phyloP scores from a whole-genome alignment of 257 asterid species.

The Nicotiana undulata region DNA sequence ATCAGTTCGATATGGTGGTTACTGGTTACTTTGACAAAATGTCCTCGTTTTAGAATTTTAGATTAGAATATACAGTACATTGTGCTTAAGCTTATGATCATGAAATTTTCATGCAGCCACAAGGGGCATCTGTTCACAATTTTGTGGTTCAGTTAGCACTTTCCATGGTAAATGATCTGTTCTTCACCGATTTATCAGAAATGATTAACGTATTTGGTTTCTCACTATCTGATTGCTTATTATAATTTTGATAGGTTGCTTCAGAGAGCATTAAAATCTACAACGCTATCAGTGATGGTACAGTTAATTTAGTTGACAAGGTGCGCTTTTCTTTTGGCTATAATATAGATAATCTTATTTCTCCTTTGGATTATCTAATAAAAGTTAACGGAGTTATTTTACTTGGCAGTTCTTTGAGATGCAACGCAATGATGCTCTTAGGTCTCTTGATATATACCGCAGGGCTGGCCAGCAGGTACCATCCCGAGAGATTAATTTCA shows the following conservation, averaged over 20 bases:
- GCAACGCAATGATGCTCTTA: slow-evolving; percentile 91
- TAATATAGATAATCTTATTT: neutral
- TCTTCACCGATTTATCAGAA: neutral
- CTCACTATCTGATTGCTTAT: slow-evolving; percentile 9
- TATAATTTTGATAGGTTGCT: slow-evolving; percentile 58
- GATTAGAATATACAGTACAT: neutral
- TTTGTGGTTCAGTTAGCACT: slow-evolving; percentile 84
- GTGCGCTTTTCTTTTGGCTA: slow-evolving; percentile 30
- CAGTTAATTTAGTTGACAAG: slow-evolving; percentile 95
- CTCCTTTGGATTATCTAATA: neutral
- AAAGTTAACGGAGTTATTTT: slow-evolving; percentile 15
- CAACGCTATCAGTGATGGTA: slow-evolving; percentile 79
- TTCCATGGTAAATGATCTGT: slow-evolving; percentile 55
- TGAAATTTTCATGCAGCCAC: slow-evolving; percentile 68
- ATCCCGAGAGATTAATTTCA: neutral
- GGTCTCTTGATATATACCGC: slow-evolving; percentile 81
- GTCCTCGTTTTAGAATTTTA: neutral
- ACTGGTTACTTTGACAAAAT: neutral
- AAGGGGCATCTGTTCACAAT: slow-evolving; percentile 88
- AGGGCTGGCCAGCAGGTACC: slow-evolving; percentile 91
- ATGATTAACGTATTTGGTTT: neutral
- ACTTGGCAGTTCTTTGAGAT: slow-evolving; percentile 85
- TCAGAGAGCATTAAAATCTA: slow-evolving; percentile 84
- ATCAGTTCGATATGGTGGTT: slow-evolving; percentile 5
- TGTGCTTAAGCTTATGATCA: slow-evolving; percentile 9